Evolutionary conservation across 2,329 filamentous ascomycete species (phyloP).

Genomic region (Microdochium trichocladiopsis): DNA sequence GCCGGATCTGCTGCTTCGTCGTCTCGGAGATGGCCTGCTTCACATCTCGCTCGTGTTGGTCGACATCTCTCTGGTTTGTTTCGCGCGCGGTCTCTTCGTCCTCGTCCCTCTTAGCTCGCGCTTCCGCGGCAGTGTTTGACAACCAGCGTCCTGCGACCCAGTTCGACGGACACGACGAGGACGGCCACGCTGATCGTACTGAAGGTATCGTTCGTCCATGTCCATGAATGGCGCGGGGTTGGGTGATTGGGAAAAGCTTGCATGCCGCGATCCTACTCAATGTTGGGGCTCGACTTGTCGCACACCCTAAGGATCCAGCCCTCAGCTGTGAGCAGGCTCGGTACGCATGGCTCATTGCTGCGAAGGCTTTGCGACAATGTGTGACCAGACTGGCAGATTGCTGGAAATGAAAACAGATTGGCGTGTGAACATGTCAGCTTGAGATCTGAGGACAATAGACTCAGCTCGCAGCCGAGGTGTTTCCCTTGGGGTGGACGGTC

Average conservation of each 20-base stretch:
- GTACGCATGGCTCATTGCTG: conserved; percentile 21
- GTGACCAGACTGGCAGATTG: no score
- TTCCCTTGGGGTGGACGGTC: no score
- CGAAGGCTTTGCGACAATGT: not conserved
- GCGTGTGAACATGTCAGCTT: no score
- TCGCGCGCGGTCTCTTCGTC: not conserved
- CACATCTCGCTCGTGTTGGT: conserved; percentile 22
- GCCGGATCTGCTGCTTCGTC: conserved; percentile 46
- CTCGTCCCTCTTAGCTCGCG: not conserved
- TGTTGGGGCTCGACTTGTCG: conserved; percentile 4
- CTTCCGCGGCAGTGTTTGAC: not conserved
- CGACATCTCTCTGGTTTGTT: conserved; percentile 9
- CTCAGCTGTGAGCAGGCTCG: conserved; percentile 15
- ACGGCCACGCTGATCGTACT: not conserved
- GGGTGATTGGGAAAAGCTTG: not conserved
- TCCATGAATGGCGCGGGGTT: not conserved
- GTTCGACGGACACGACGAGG: not conserved
- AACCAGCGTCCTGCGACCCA: not conserved
- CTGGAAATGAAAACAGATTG: no score
- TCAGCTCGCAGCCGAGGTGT: no score
- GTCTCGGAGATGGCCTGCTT: conserved; percentile 24
- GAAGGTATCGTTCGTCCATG: not conserved
- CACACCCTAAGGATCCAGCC: conserved; percentile 10
- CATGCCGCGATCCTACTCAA: not conserved
- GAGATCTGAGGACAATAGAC: no score